Evolutionary conservation across 495 filamentous ascomycete species (phyloP).

Genomic region (Penicillium taxi): DNA sequence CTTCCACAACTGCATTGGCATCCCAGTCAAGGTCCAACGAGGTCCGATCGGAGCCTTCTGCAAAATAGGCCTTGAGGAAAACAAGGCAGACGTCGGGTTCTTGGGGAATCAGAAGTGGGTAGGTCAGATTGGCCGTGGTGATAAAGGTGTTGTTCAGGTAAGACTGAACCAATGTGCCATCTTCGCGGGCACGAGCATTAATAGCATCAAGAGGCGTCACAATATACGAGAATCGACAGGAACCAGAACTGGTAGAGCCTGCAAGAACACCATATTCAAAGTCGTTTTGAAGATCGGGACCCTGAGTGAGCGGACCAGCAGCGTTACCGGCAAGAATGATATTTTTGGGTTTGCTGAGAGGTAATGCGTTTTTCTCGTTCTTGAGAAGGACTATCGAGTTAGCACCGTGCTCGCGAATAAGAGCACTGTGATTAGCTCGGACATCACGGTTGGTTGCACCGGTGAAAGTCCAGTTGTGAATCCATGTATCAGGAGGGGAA

Average conservation of each 20-base stretch:
- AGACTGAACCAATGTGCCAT: conserved; percentile 37
- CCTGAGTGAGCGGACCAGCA: conserved; percentile 45
- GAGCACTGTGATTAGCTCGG: conserved; percentile 40
- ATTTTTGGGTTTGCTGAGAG: conserved; percentile 42
- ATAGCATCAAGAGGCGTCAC: conserved; percentile 54
- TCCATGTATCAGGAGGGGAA: conserved; percentile 52
- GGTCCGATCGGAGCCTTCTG: conserved; percentile 50
- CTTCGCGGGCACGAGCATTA: conserved; percentile 44
- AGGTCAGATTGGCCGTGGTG: conserved; percentile 39
- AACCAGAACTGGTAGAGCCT: conserved; percentile 52
- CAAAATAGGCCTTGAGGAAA: conserved; percentile 48
- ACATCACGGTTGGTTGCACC: conserved; percentile 42
- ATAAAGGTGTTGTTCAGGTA: conserved; percentile 33
- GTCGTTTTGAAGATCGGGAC: conserved; percentile 30
- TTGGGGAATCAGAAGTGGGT: conserved; percentile 18
- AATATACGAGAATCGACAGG: conserved; percentile 42
- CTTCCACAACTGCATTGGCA: conserved; percentile 48
- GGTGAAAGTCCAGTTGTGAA: conserved; percentile 47
- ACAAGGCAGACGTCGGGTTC: conserved; percentile 53
- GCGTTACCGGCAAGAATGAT: conserved; percentile 56
- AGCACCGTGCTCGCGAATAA: conserved; percentile 51
- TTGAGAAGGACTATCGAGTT: conserved; percentile 56
- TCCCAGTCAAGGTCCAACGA: conserved; percentile 43
- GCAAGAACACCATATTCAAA: conserved; percentile 52
- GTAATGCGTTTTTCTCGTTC: conserved; percentile 48